Conservation (phyloP, 2,329 filamentous ascomycete genomes). For the Diaporthe ilicicola region DNA sequence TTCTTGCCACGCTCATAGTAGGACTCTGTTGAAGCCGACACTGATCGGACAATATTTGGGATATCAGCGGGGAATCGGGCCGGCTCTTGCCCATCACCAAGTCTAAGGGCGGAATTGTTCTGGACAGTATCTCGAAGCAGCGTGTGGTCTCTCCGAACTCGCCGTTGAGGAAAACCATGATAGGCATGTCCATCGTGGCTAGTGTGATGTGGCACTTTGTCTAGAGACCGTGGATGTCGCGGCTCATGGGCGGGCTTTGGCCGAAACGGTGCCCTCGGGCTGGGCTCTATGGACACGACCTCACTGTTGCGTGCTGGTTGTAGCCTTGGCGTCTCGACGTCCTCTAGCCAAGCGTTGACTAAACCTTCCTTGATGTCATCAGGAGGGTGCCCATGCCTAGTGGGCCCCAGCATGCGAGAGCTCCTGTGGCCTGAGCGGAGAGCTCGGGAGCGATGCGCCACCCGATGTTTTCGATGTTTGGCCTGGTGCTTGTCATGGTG, state of each 20-base stretch:
- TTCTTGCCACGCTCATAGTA: conserved; percentile 5
- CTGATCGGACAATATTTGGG: background rate
- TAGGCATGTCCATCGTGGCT: background rate
- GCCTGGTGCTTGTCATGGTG: background rate
- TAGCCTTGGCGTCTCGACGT: background rate
- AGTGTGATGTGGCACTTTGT: background rate
- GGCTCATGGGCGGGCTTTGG: background rate
- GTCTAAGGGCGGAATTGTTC: background rate
- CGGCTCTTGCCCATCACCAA: background rate
- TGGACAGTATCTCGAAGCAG: background rate
- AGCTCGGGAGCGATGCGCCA: background rate
- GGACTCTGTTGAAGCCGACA: background rate
- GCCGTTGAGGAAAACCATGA: background rate
- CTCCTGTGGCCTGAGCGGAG: background rate
- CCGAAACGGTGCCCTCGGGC: background rate
- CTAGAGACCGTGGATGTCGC: background rate
- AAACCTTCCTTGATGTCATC: conserved; percentile 1
- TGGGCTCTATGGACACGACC: background rate
- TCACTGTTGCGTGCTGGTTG: background rate
- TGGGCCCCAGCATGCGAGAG: background rate
- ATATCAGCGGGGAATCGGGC: background rate
- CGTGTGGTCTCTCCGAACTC: background rate
- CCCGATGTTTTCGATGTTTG: background rate
- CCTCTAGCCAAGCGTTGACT: conserved; percentile 21
- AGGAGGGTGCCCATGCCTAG: background rate